Evolutionary conservation across 805 yeast genomes (phyloP), one percentile per base, ranked within the genome.

Genomic region (Pichia scutulata): DNA sequence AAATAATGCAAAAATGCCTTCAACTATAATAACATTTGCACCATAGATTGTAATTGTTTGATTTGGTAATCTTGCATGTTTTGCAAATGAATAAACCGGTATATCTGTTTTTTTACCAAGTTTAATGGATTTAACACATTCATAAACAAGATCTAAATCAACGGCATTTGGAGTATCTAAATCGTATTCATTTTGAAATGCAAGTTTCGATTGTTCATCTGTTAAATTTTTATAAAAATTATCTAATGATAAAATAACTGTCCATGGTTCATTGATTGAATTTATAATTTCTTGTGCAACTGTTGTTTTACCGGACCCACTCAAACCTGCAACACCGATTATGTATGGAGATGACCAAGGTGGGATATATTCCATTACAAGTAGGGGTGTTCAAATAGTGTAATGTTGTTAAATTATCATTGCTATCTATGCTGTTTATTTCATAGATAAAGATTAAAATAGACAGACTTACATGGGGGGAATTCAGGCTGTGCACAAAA

Each of bases 251-350:
- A 92, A 63, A 50, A 93, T 71, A 13, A 93, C 92, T 0, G 97
- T 88, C 97, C 98, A 90, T 1, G 98, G 98, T 49, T 88, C 88
- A 67, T 88, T 83, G 52, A 78, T 68, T 54, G 82, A 81, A 49
- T 84, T 78, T 47, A 90, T 86, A 58, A 93, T 84, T 55, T 79
- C 77, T 39, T 89, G 82, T 0, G 97, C 93, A 19, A 93, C 88
- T 36, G 95, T 84, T 0, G 98, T 92, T 63, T 92, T 92, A 1
- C 99, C 99, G 0, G 96, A 87, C 2, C 98, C 95, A 16, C 87
- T 80, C 24, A 80, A 76, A 1, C 96, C 95, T 0, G 95, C 95
- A 19, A 87, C 77, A n/a, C 95, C 95, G 55, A 87, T 87, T 46
- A 87, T 78, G 58, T 86, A 87, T 0, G 95, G 95, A 46, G 85